Percentiles rank a stretch among this genome's conserved stretches.
These are phyloP conservation scores for Herpetomonas muscarum DNA, from an alignment of 208 protist species.

Conservation along the genomic window DNA sequence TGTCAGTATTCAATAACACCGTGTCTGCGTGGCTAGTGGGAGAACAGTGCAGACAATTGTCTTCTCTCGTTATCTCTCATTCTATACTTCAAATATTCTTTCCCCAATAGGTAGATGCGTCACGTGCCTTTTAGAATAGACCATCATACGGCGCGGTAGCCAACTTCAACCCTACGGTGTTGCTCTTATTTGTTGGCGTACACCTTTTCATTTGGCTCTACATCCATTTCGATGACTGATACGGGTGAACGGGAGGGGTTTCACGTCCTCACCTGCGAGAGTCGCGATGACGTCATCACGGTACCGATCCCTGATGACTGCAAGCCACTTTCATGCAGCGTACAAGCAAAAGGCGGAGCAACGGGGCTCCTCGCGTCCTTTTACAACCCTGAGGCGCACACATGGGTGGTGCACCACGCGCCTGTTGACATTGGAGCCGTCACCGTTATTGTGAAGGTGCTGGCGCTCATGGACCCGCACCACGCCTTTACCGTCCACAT, in stretches of 20 bases:
- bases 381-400: conserved; percentile 36
- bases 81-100: too few species aligned
- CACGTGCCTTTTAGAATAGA: too few species aligned
- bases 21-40: too few species aligned
- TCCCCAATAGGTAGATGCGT: too few species aligned
- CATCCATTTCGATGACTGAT: neutral
- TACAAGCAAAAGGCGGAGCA: conserved; percentile 19
- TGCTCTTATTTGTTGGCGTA: too few species aligned
- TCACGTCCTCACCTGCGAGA: conserved; percentile 25
- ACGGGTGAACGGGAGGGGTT: conserved; percentile 7
- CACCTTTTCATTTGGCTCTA: conserved; percentile 6
- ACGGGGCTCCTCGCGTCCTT: conserved; percentile 52
- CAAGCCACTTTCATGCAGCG: conserved; percentile 32
- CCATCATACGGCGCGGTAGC: too few species aligned
- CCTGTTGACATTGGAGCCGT: conserved; percentile 15
- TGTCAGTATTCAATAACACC: too few species aligned
- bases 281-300: conserved; percentile 16
- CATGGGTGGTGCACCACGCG: conserved; percentile 50
- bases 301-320: conserved; percentile 27
- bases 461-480: conserved; percentile 37
- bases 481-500: conserved; percentile 43
- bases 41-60: too few species aligned
- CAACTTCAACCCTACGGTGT: too few species aligned
- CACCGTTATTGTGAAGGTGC: conserved; percentile 31
- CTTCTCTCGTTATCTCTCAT: too few species aligned